Conservation (phyloP, 2,329 filamentous ascomycete species). For the Colletotrichum eremochloae region DNA sequence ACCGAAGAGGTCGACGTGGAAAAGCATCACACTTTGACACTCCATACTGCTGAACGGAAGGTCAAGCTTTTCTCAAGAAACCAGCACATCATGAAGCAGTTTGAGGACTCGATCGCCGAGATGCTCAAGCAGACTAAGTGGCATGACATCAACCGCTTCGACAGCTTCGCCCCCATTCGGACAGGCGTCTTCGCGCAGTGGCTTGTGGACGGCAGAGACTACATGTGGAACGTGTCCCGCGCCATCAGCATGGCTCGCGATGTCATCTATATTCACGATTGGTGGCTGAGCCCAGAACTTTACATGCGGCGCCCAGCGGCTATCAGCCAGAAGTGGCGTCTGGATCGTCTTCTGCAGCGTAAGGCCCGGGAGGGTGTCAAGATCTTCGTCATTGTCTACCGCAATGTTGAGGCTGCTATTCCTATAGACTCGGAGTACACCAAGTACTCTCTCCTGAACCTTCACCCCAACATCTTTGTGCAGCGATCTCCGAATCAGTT, state of each 20-base stretch:
- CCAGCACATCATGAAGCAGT: slow-evolving; percentile 89
- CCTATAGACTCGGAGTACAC: slow-evolving; percentile 99
- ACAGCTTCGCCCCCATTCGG: slow-evolving; percentile 92
- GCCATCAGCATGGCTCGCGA: slow-evolving; percentile 98
- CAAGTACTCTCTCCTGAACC: slow-evolving; percentile 93
- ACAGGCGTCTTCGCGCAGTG: slow-evolving; percentile 91
- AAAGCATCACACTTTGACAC: slow-evolving; percentile 86
- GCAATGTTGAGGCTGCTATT: slow-evolving; percentile 96
- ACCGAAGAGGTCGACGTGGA: slow-evolving; percentile 53
- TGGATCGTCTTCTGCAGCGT: slow-evolving; percentile 91
- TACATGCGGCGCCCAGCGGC: slow-evolving; percentile 94
- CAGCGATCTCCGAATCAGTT: slow-evolving; percentile 97
- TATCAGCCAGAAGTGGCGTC: slow-evolving; percentile 97
- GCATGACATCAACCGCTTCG: slow-evolving; percentile 87
- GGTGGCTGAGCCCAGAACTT: slow-evolving; percentile 97
- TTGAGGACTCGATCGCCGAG: slow-evolving; percentile 90
- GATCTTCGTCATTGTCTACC: slow-evolving; percentile 96
- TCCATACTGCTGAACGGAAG: slow-evolving; percentile 93
- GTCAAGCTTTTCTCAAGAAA: slow-evolving; percentile 92
- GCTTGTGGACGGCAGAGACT: slow-evolving; percentile 96
- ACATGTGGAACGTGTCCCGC: slow-evolving; percentile 99
- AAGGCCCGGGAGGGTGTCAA: slow-evolving; percentile 97
- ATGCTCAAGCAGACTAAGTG: slow-evolving; percentile 89
- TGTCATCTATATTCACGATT: slow-evolving; percentile 99
- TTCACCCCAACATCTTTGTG: slow-evolving; percentile 96